Evolutionary conservation across 805 yeast genomes (phyloP).

Genomic region (Cyberlindnera mississippiensis): DNA sequence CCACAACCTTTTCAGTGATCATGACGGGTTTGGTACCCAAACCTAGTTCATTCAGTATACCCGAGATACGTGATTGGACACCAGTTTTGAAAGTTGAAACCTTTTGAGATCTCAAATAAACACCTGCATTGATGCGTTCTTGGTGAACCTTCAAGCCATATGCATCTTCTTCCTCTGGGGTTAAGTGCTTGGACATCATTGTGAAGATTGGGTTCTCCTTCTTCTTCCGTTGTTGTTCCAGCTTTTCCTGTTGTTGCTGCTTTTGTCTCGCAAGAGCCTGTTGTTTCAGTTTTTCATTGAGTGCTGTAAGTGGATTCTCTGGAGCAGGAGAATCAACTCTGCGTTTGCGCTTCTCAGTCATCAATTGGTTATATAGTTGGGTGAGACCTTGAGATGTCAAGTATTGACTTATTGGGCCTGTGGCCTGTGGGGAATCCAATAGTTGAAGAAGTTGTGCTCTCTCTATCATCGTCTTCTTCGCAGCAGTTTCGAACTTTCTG

Average conservation of each 20-base stretch:
- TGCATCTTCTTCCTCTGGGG: conserved; percentile 75
- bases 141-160: conserved; percentile 80
- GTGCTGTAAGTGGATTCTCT: conserved; percentile 41
- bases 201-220: conserved; percentile 34
- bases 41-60: conserved; percentile 71
- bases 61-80: conserved; percentile 55
- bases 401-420: conserved; percentile 72
- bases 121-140: conserved; percentile 68
- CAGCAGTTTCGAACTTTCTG: conserved; percentile 84
- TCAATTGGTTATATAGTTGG: conserved; percentile 74
- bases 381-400: conserved; percentile 85
- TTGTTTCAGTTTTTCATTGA: conserved; percentile 33
- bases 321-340: conserved; percentile 39
- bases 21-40: conserved; percentile 79
- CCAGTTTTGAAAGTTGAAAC: conserved; percentile 77
- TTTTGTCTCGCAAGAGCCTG: conserved; percentile 26
- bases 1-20: conserved; percentile 78
- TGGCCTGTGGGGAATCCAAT: conserved; percentile 80
- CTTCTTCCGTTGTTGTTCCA: conserved; percentile 21
- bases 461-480: conserved; percentile 82
- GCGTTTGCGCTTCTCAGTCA: conserved; percentile 60
- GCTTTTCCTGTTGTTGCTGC: conserved; percentile 23
- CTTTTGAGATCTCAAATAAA: conserved; percentile 72
- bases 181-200: conserved; percentile 40
- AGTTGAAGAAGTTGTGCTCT: conserved; percentile 73